Percentiles rank a stretch among this genome's conserved stretches.
Conservation (phyloP, 164 flowering plant species). For the Buxus sempervirens region DNA sequence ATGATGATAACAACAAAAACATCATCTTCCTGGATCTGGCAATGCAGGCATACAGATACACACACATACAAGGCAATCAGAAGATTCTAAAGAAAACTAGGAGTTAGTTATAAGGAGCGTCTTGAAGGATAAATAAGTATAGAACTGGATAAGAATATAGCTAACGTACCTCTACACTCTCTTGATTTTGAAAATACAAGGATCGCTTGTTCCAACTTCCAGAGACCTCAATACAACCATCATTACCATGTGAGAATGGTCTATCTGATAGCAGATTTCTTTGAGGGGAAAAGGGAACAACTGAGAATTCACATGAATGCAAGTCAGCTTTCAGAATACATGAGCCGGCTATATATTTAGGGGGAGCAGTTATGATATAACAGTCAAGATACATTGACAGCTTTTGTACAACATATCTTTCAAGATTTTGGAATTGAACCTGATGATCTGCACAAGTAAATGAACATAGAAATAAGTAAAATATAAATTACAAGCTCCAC, state of each 20-base stretch:
- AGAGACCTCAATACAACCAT: constrained; percentile 40
- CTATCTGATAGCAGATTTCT: constrained; percentile 36
- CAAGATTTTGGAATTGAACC: constrained; percentile 14
- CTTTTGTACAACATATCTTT: constrained; percentile 11
- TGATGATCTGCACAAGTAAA: constrained; percentile 35
- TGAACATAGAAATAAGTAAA: constrained; percentile 4
- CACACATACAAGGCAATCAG: background rate
- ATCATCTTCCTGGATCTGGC: no score
- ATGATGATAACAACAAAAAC: no score
- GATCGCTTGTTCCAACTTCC: constrained; percentile 43
- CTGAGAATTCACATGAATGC: constrained; percentile 33
- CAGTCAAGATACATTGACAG: constrained; percentile 13
- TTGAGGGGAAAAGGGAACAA: constrained; percentile 38
- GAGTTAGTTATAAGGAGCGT: background rate
- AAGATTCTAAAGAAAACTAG: background rate
- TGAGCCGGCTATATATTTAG: constrained; percentile 51
- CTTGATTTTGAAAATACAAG: constrained; percentile 45
- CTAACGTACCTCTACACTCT: constrained; percentile 53
- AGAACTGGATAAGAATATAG: background rate
- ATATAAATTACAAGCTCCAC: background rate
- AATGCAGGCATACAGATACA: no score
- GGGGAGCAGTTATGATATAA: constrained; percentile 30
- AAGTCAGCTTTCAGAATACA: constrained; percentile 45
- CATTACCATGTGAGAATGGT: constrained; percentile 35
- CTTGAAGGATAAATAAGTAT: background rate